Percentiles rank a stretch among this genome's conserved stretches.
phyloP scores from a whole-genome alignment of 805 yeast genomes.

The Wickerhamiella brachini region DNA sequence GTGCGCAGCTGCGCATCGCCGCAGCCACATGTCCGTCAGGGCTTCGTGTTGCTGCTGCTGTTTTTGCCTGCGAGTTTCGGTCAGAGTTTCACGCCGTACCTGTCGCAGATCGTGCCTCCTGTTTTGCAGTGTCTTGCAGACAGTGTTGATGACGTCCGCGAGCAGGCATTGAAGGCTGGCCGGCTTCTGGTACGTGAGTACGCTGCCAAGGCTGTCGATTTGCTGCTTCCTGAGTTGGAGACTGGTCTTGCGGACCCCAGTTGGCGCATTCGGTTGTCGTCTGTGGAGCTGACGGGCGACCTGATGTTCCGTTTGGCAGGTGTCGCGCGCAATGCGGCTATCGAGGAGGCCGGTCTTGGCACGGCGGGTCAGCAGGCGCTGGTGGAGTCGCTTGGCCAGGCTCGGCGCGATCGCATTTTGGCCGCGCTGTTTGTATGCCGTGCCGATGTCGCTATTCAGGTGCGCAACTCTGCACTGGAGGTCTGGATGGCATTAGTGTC shows the following conservation, averaged over 20 bases:
- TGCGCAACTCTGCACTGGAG: slow-evolving; percentile 78
- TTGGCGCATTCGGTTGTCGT: slow-evolving; percentile 79
- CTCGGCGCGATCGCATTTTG: slow-evolving; percentile 75
- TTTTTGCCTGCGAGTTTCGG: slow-evolving; percentile 84
- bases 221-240: slow-evolving; percentile 87
- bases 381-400: slow-evolving; percentile 73
- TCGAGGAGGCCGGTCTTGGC: slow-evolving; percentile 20
- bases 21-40: slow-evolving; percentile 70
- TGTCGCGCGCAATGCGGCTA: slow-evolving; percentile 29
- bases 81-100: slow-evolving; percentile 80
- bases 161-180: slow-evolving; percentile 83
- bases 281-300: slow-evolving; percentile 93
- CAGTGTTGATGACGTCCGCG: slow-evolving; percentile 70
- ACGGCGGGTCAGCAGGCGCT: slow-evolving; percentile 27
- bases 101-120: slow-evolving; percentile 78
- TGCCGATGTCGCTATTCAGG: slow-evolving; percentile 77
- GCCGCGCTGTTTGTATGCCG: slow-evolving; percentile 87
- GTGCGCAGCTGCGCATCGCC: slow-evolving; percentile 54
- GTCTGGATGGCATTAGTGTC: slow-evolving; percentile 96
- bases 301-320: slow-evolving; percentile 89
- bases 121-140: slow-evolving; percentile 87
- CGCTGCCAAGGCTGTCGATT: slow-evolving; percentile 83
- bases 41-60: slow-evolving; percentile 77
- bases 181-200: slow-evolving; percentile 81
- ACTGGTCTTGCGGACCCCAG: slow-evolving; percentile 70